These are phyloP conservation scores for Anthoceros angustus DNA, from an alignment of 225 moss, liverwort and hornwort genomes.

Conservation along the genomic window DNA sequence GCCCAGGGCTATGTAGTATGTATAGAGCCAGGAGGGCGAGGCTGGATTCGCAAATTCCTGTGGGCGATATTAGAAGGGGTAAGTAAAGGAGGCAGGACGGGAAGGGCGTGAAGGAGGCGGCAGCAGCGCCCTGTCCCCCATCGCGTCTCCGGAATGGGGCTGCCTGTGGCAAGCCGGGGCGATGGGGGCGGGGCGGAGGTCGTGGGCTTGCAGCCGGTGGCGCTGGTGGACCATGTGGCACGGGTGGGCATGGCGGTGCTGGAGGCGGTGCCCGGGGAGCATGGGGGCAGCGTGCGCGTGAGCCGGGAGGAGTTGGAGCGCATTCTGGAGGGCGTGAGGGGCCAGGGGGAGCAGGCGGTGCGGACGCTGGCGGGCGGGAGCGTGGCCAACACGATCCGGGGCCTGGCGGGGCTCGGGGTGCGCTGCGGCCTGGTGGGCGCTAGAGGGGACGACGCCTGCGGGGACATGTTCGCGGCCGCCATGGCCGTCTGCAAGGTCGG, in stretches of 20 bases:
- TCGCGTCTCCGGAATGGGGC: no score
- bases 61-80: no score
- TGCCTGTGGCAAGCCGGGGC: no score
- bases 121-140: no score
- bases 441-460: slow-evolving; percentile 51
- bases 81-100: no score
- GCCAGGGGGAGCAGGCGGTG: slow-evolving; percentile 4
- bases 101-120: no score
- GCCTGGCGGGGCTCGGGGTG: slow-evolving; percentile 47
- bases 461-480: slow-evolving; percentile 49
- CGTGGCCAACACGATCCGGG: slow-evolving; percentile 78
- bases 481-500: slow-evolving; percentile 58
- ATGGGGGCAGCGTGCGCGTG: slow-evolving; percentile 75
- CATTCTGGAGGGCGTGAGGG: slow-evolving; percentile 57
- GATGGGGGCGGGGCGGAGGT: slow-evolving; percentile 18
- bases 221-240: slow-evolving; percentile 72
- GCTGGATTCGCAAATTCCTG: no score
- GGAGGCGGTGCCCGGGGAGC: slow-evolving; percentile 63
- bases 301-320: slow-evolving; percentile 49
- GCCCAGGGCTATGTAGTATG: no score
- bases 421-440: slow-evolving; percentile 56
- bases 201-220: slow-evolving; percentile 81
- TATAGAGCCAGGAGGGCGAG: no score
- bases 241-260: slow-evolving; percentile 69
- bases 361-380: slow-evolving; percentile 79